Conservation (phyloP, 768 basidiomycete genomes). For the Amanita molliuscula region DNA sequence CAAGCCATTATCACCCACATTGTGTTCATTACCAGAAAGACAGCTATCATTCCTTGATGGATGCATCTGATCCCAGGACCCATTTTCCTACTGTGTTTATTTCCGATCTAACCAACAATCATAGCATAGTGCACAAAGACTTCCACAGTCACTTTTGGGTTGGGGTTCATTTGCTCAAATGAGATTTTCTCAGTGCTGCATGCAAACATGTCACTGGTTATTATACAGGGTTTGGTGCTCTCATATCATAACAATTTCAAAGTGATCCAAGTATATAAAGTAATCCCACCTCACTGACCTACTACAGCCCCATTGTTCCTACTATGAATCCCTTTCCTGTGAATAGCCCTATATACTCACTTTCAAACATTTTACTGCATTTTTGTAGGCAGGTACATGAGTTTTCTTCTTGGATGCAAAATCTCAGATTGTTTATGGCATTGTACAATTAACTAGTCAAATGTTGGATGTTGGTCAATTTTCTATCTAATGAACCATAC, state of each 20-base stretch:
- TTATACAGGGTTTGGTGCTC: constrained; percentile 12
- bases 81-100: no score
- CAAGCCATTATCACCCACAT: not conserved
- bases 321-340: constrained; percentile 62
- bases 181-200: not conserved
- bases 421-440: constrained; percentile 49
- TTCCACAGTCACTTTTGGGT: not conserved
- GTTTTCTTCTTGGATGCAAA: no score
- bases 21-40: not conserved
- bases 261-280: no score
- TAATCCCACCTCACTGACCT: constrained; percentile 9
- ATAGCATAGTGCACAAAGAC: not conserved
- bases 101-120: no score
- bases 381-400: no score
- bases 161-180: not conserved
- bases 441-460: constrained; percentile 40
- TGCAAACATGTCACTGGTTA: constrained; percentile 15
- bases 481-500: constrained; percentile 2
- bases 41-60: constrained; percentile 14
- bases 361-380: no score
- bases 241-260: constrained; percentile 2
- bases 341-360: constrained; percentile 17
- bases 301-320: constrained; percentile 33
- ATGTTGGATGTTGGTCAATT: constrained; percentile 42
- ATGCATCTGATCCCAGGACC: no score